These are phyloP conservation scores for Austroboletus niveus DNA, from an alignment of 1,284 basidiomycete species.

Conservation along the genomic window DNA sequence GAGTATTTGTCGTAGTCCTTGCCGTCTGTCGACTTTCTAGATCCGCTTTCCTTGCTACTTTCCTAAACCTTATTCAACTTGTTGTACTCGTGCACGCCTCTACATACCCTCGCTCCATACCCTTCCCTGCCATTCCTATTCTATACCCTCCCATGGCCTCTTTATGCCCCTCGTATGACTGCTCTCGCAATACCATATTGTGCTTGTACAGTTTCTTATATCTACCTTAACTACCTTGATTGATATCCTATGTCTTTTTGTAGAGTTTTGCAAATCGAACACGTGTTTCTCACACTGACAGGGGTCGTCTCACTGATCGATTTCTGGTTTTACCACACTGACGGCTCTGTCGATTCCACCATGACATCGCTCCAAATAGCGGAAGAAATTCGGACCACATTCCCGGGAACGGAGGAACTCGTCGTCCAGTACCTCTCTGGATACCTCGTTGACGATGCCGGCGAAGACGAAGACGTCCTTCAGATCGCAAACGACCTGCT, in stretches of 20 bases:
- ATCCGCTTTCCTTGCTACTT: not conserved
- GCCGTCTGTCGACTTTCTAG: constrained; percentile 55
- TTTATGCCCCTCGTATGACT: constrained; percentile 18
- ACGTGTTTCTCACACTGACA: not conserved
- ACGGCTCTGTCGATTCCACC: not conserved
- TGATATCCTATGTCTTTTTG: constrained; percentile 17
- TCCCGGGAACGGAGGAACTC: constrained; percentile 91
- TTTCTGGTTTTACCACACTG: too few species aligned
- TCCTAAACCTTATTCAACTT: constrained; percentile 22
- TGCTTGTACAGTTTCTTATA: constrained; percentile 23
- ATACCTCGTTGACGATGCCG: constrained; percentile 90
- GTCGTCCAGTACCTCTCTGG: constrained; percentile 92
- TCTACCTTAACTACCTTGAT: constrained; percentile 24
- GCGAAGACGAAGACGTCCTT: constrained; percentile 87
- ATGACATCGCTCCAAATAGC: constrained; percentile 29
- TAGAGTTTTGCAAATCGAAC: too few species aligned
- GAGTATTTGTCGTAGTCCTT: constrained; percentile 30
- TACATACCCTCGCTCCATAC: constrained; percentile 11
- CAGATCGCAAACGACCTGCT: constrained; percentile 78
- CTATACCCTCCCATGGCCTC: constrained; percentile 21
- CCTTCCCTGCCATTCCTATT: constrained; percentile 6
- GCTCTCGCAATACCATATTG: constrained; percentile 28
- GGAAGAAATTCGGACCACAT: constrained; percentile 73
- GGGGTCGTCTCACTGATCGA: not conserved
- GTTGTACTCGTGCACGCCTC: constrained; percentile 26